phyloP scores from a whole-genome alignment of 352 stramenopile species.

The Globisporangium solare region DNA sequence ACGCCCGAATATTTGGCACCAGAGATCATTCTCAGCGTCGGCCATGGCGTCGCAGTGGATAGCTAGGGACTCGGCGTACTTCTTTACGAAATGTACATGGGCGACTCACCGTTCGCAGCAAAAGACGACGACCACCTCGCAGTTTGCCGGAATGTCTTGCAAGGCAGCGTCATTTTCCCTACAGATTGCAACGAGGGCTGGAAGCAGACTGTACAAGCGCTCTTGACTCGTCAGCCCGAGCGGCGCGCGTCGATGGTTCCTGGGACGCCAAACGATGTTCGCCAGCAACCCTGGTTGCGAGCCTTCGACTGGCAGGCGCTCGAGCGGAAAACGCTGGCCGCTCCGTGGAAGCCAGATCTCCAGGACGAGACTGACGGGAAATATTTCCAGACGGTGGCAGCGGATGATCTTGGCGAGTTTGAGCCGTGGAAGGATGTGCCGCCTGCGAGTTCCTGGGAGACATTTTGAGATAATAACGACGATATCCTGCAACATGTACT shows the following conservation, averaged over 20 bases:
- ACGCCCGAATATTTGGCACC: slow-evolving; percentile 58
- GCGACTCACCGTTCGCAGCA: slow-evolving; percentile 29
- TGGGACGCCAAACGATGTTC: slow-evolving; percentile 23
- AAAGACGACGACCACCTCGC: slow-evolving; percentile 26
- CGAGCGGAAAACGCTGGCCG: slow-evolving; percentile 19
- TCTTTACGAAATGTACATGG: slow-evolving; percentile 51
- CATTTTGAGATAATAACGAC: slow-evolving; percentile 20
- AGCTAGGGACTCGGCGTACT: slow-evolving; percentile 51
- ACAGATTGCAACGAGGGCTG: slow-evolving; percentile 27
- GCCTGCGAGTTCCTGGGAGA: slow-evolving; percentile 31
- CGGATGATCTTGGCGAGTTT: slow-evolving; percentile 27
- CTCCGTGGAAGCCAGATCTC: slow-evolving; percentile 44
- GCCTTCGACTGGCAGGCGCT: slow-evolving; percentile 44
- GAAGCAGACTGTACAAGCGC: slow-evolving; percentile 31
- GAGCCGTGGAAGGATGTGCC: slow-evolving; percentile 29
- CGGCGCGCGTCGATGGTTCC: slow-evolving; percentile 31
- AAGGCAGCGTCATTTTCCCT: slow-evolving; percentile 21
- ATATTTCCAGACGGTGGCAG: slow-evolving; percentile 34
- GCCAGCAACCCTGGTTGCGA: slow-evolving; percentile 30
- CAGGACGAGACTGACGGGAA: slow-evolving; percentile 28
- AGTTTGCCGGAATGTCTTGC: slow-evolving; percentile 31
- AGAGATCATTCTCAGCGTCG: slow-evolving; percentile 34
- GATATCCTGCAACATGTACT: too few relatives aligned
- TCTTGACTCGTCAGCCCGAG: slow-evolving; percentile 41
- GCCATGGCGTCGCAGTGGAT: slow-evolving; percentile 42